Base-by-base conservation (phyloP, 202 grass and related monocot species). In the Sporobolus alterniflorus region DNA sequence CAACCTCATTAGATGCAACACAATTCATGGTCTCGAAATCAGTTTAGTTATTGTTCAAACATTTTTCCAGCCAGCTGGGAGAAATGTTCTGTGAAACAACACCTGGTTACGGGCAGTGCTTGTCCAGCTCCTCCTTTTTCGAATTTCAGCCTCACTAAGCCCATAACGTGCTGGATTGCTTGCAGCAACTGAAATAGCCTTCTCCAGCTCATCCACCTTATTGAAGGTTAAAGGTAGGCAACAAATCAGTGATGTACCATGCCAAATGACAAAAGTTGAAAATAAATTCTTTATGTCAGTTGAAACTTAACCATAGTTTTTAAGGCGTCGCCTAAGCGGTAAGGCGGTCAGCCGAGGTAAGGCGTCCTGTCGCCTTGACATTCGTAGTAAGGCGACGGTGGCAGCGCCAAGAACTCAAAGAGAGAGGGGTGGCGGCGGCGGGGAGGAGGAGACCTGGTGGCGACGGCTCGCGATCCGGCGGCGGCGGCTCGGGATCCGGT, bases 151-250 rank as follows among this genome's bases (percentile, higher is more conserved):
- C 24, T 92, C 89, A 41, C 84, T 83, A 72, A 99, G 93, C 48
- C 96, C 91, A 69, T 96, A 99, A 74, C 91, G 86, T 62, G 96
- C 85, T 83, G 96, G 91, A 86, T 96, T 83, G 77, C 89, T 94
- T 11, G 62, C 84, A 84, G 93, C 91, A 85, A 99, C 93, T 67
- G 87, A 71, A 77, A 96, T 94, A 71, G 93, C 89, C 74, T 96
- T 99, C 22, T 96, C 91, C 48, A 96, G 66, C 72, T 99, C 96
- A 88, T 96, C 96, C 73, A 99, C 96, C 96, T 99, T 87, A 51
- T 73, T 64, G 20, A 48, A 82, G 36, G 59, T 83, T n/a, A 56
- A 67, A 51, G 56, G 20, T 20, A 70, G n/a, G 57, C 40, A 36
- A 64, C 7, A 49, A 2, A 29, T 77, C 66, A 79, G 54, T 46